Conservation (phyloP, 371 early-diverging fungal genomes). For the Mucor irregularis region DNA sequence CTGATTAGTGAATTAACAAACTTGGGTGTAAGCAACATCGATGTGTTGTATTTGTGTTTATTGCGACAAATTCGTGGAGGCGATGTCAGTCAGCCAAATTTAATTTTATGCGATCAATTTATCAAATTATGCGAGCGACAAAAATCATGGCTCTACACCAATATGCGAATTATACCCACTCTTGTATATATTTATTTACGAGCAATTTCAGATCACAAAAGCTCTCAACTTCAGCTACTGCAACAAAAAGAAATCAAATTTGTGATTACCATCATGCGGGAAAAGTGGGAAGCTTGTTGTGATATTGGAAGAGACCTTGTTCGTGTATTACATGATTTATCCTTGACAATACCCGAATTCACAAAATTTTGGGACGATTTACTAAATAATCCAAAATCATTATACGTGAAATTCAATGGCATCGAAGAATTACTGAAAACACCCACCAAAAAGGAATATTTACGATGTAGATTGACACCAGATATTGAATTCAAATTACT, state of each 20-base stretch:
- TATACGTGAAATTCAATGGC: constrained; percentile 57
- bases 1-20: constrained; percentile 58
- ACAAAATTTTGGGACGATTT: constrained; percentile 65
- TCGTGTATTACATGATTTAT: constrained; percentile 68
- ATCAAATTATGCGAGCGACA: constrained; percentile 53
- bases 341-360: constrained; percentile 55
- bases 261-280: constrained; percentile 52
- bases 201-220: constrained; percentile 63
- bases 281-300: constrained; percentile 26
- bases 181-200: constrained; percentile 60
- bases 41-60: constrained; percentile 57
- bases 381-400: constrained; percentile 52
- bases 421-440: constrained; percentile 49
- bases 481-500: constrained; percentile 75
- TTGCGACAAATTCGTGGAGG: constrained; percentile 69
- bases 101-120: constrained; percentile 54
- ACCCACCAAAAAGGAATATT: constrained; percentile 65
- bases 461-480: constrained; percentile 64
- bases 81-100: constrained; percentile 53
- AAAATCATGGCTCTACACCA: constrained; percentile 47
- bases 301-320: constrained; percentile 71
- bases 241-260: constrained; percentile 61
- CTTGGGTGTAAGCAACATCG: constrained; percentile 50
- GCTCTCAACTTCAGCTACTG: constrained; percentile 37
- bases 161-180: constrained; percentile 56